Evolutionary conservation across 2,329 filamentous ascomycete species (phyloP), one percentile per base, ranked within the genome.

Genomic region (Colletotrichum cuscutae): DNA sequence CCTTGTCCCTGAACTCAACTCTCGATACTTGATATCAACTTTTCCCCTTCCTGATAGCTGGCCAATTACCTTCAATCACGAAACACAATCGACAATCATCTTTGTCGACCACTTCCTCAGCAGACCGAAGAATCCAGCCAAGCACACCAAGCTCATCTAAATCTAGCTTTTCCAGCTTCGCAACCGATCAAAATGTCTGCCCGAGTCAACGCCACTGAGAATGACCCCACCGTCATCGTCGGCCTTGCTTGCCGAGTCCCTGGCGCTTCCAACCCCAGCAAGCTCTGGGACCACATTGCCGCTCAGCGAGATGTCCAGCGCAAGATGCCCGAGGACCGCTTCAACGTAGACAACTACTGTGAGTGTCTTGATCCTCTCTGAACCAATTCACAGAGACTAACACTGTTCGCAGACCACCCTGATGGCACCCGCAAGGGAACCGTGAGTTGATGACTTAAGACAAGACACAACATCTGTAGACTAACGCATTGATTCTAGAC

Each of bases 221-320:
- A 74, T 42, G 80, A 82, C 68, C 80, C 79, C 3, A 77, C 78
- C 32, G 81, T 80, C 59, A 78, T 82, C 26, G 75, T 82, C 56
- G 81, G 81, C 8, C 68, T 81, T 30, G 78, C 77, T 26, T 79
- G 80, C 37, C 75, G 76, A 15, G 78, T 81, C 30, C 78, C 80
- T 3, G 76, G 79, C 15, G 79, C 78, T 37, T 78, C 75, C 49
- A 67, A 76, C 28, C 66, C 72, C 58, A 49, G 77, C 32, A 75
- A 76, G 22, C 78, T 82, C 42, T 82, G 81, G 81, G 69, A 81
- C 11, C 64, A 79, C 67, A 75, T 79, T 53, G 28, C 76, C 3
- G 59, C 64, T 11, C 52, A 76, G 22, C 69, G 63, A 5, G 62
- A 75, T 53, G 74, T 71, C 28, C 72, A 65, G 72, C 58, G 75